A percentile compares a stretch with the other conserved stretches of the same genome.
These are phyloP conservation scores for Rhodotorula paludigena DNA, from an alignment of 768 basidiomycete genomes.

Conservation along the genomic window DNA sequence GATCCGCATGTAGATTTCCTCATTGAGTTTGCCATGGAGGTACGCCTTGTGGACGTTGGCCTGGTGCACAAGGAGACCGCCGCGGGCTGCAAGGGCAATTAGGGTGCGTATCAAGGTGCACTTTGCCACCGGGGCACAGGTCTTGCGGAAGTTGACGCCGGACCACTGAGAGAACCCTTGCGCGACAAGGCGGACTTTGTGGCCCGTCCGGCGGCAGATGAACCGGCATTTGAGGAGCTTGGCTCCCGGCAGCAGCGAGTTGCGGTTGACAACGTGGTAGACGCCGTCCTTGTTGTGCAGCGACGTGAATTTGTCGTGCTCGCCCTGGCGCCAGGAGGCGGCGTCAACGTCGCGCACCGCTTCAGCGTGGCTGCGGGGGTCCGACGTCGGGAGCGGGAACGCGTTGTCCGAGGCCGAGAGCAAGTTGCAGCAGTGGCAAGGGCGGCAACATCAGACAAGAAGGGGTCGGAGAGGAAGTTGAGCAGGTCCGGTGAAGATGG, in stretches of 20 bases:
- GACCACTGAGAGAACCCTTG: too few species aligned
- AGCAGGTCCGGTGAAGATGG: background rate
- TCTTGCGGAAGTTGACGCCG: too few species aligned
- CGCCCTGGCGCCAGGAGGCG: too few species aligned
- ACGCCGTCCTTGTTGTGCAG: conserved; percentile 46
- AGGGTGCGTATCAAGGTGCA: too few species aligned
- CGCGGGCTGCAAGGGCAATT: too few species aligned
- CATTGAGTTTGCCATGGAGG: background rate
- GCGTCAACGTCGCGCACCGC: background rate
- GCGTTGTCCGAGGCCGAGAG: background rate
- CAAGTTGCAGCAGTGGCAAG: background rate
- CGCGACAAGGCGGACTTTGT: too few species aligned
- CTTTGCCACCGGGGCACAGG: too few species aligned
- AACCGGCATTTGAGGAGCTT: conserved; percentile 49
- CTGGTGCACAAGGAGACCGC: too few species aligned
- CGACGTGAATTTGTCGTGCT: too few species aligned
- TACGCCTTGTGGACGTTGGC: conserved; percentile 50
- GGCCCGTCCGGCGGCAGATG: conserved; percentile 51
- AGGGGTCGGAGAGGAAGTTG: too few species aligned
- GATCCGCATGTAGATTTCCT: conserved; percentile 12
- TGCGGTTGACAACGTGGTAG: conserved; percentile 40
- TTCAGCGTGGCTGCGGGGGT: conserved; percentile 10
- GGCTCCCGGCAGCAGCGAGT: conserved; percentile 41
- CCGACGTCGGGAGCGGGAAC: background rate
- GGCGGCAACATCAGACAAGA: too few species aligned